Conservation (phyloP, 1,284 basidiomycete genomes). For the Entoloma clypeatum region DNA sequence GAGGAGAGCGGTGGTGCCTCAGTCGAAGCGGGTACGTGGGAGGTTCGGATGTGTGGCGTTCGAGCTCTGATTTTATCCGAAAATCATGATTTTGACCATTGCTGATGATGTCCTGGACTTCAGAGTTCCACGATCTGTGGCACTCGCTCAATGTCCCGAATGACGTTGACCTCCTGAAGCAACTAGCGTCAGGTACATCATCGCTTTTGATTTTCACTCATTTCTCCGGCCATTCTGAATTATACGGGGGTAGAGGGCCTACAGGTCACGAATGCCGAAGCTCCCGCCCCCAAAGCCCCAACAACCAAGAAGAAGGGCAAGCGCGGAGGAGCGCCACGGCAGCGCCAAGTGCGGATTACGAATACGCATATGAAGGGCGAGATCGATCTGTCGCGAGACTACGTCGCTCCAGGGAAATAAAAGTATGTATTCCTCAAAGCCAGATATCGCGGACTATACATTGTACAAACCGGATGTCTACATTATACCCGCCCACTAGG, state of each 20-base stretch:
- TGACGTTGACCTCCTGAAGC: constrained; percentile 75
- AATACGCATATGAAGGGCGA: constrained; percentile 83
- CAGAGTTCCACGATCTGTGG: constrained; percentile 88
- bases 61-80: too few relatives aligned
- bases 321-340: constrained; percentile 63
- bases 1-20: constrained; percentile 63
- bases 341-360: constrained; percentile 77
- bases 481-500: too few relatives aligned
- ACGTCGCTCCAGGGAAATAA: constrained; percentile 48
- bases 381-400: constrained; percentile 79
- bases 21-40: constrained; percentile 74
- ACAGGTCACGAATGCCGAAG: constrained; percentile 63
- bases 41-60: constrained; percentile 6
- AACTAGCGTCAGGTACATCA: constrained; percentile 63
- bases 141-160: constrained; percentile 80
- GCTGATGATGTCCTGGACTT: constrained; percentile 14
- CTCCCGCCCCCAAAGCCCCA: constrained; percentile 50
- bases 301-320: constrained; percentile 78
- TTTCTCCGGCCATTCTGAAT: constrained; percentile 11
- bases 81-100: not conserved
- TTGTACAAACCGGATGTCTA: constrained; percentile 5
- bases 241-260: constrained; percentile 55
- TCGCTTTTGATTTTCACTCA: constrained; percentile 11
- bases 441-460: constrained; percentile 8
- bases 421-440: constrained; percentile 4